Evolutionary conservation across 2,329 filamentous ascomycete species (phyloP).

Genomic region (Xylaria polymorpha): DNA sequence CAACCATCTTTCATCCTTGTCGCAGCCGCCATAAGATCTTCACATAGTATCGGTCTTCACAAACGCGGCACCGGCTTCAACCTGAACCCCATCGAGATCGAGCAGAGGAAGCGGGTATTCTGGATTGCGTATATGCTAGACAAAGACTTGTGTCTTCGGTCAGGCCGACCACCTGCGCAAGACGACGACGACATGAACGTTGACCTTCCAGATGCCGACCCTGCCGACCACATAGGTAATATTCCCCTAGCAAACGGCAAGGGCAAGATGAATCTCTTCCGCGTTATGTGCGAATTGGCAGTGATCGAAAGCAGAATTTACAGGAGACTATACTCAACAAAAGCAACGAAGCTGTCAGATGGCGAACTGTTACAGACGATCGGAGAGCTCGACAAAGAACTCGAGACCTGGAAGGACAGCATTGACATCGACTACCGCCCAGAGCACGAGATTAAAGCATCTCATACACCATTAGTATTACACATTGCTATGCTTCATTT

Average conservation of each 20-base stretch:
- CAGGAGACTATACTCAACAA: conserved; percentile 90
- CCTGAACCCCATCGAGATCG: conserved; percentile 90
- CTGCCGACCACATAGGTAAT: conserved; percentile 91
- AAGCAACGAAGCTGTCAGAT: conserved; percentile 89
- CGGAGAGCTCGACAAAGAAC: conserved; percentile 86
- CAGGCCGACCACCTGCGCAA: conserved; percentile 69
- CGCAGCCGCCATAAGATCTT: conserved; percentile 87
- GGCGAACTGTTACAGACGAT: conserved; percentile 96
- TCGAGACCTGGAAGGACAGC: conserved; percentile 96
- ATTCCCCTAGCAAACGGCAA: conserved; percentile 90
- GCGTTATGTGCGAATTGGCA: conserved; percentile 90
- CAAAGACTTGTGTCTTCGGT: conserved; percentile 71
- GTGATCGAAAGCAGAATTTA: conserved; percentile 95
- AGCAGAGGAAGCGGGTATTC: conserved; percentile 79
- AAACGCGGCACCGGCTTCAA: conserved; percentile 94
- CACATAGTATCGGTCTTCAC: conserved; percentile 94
- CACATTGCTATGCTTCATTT: conserved; percentile 96
- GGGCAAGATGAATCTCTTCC: conserved; percentile 94
- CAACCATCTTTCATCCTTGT: conserved; percentile 94
- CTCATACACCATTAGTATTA: conserved; percentile 91
- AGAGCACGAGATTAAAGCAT: conserved; percentile 93
- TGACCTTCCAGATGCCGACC: conserved; percentile 90
- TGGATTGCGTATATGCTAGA: conserved; percentile 75
- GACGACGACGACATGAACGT: conserved; percentile 88
- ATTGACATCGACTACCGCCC: conserved; percentile 98